Evolutionary conservation across 2,329 filamentous ascomycete genomes (phyloP).

Genomic region (Colletotrichum salicis): DNA sequence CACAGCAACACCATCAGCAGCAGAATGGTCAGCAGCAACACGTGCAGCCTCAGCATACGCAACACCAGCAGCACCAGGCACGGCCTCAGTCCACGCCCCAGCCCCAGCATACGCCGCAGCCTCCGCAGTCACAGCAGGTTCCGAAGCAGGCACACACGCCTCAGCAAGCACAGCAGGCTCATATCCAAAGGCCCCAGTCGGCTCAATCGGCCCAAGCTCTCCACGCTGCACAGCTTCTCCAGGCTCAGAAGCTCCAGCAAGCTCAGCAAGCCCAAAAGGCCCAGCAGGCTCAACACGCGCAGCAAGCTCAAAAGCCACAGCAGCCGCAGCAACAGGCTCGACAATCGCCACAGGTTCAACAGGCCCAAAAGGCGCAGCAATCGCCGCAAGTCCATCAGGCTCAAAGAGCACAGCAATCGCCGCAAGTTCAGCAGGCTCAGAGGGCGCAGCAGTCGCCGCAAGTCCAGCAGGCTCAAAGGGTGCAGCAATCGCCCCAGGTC

Average conservation of each 20-base stretch:
- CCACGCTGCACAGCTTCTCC: conserved; percentile 10
- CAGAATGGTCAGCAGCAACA: conserved; percentile 26
- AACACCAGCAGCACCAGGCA: conserved; percentile 11
- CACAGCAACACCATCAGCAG: conserved; percentile 31
- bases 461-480: not conserved
- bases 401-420: not conserved
- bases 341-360: conserved; percentile 39
- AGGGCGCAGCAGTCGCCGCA: not conserved
- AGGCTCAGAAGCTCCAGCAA: conserved; percentile 38
- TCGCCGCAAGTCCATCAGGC: conserved; percentile 9
- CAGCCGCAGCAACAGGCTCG: conserved; percentile 42
- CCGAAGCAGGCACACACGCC: conserved; percentile 43
- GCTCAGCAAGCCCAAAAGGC: conserved; percentile 38
- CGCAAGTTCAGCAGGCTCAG: conserved; percentile 30
- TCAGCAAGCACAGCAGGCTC: conserved; percentile 34
- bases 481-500: conserved; percentile 28
- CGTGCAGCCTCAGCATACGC: conserved; percentile 19
- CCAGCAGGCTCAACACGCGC: conserved; percentile 43
- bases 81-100: conserved; percentile 4
- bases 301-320: conserved; percentile 39
- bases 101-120: conserved; percentile 12
- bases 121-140: conserved; percentile 42
- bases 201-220: conserved; percentile 38
- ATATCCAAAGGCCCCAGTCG: conserved; percentile 23
- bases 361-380: not conserved